Base-by-base conservation (phyloP, 495 filamentous ascomycete genomes). In the Penicillium alfredii region DNA sequence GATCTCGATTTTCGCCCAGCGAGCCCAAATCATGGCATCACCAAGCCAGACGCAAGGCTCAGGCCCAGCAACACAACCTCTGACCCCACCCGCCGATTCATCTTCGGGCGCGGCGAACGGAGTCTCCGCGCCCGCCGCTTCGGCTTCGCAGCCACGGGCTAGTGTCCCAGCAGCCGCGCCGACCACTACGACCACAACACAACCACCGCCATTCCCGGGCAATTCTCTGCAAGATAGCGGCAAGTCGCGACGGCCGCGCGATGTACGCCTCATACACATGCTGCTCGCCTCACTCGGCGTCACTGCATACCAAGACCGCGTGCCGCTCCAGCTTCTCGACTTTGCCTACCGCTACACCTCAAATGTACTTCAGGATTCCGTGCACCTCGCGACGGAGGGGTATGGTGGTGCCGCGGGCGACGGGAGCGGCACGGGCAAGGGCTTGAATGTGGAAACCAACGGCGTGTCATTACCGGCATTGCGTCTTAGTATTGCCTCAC, bases 301-400 rank as follows among this genome's bases (percentile, higher is more conserved):
- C 3, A 84, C 81, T 8, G 72, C 83, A 17, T 98, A 93, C 72
- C 87, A 95, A 66, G 86, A 88, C 53, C 87, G 92, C 41, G 88
- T 98, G 1, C 90, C 92, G 0, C 76, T 96, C 3, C 85, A 94
- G 47, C 82, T 98, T 25, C 79, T 98, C 56, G 92, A 98, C 62
- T 95, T 97, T 59, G 89, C 92, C 12, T 98, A 98, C 75, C 84
- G 90, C 28, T 82, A 80, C 61, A 77, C 76, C 4, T 67, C 69
- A 23, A 63, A 63, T 25, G 62, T 71, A 0, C 61, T 71, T 9
- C 68, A 72, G 41, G 69, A 73, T 35, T 56, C 70, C 9, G 58
- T 75, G 37, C 69, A 77, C 33, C 66, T 78, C 31, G 62, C 69
- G 15, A 63, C 69, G 15, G 71, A 75, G 56, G 70, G 71, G 4